Percentiles rank a stretch among this genome's conserved stretches.
Conservation (phyloP, 2,329 filamentous ascomycete genomes). For the Microcera coccophila region DNA sequence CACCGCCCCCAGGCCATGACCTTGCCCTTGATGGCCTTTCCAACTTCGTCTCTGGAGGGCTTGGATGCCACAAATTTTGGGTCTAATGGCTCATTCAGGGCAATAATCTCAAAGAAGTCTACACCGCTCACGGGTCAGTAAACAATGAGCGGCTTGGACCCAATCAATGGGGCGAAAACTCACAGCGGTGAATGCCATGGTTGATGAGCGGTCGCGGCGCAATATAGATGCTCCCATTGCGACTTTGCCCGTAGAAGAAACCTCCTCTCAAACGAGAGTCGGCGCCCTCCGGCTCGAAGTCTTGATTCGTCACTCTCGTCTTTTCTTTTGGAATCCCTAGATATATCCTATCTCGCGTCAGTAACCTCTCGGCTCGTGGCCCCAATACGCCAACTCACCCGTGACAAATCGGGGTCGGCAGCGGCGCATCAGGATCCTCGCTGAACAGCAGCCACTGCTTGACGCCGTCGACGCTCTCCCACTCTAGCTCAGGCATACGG, state of each 20-base stretch:
- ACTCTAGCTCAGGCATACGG: constrained; percentile 39
- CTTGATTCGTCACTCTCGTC: constrained; percentile 20
- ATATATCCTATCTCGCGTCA: constrained; percentile 17
- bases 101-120: constrained; percentile 49
- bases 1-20: constrained; percentile 49
- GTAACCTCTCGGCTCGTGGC: not conserved
- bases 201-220: constrained; percentile 46
- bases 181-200: constrained; percentile 49
- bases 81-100: constrained; percentile 42
- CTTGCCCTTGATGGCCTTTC: constrained; percentile 42
- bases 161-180: constrained; percentile 15
- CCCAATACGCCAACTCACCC: constrained; percentile 31
- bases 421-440: constrained; percentile 46
- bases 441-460: constrained; percentile 45
- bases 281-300: constrained; percentile 35
- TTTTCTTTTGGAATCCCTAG: constrained; percentile 20
- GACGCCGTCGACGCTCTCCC: constrained; percentile 35
- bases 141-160: too few relatives aligned
- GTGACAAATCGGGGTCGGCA: constrained; percentile 43
- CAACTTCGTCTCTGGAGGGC: constrained; percentile 42
- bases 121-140: not conserved
- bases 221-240: constrained; percentile 39
- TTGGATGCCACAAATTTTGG: constrained; percentile 32
- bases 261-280: constrained; percentile 37
- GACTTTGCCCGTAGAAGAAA: constrained; percentile 45